Percentiles rank a stretch among this genome's conserved stretches.
These are phyloP conservation scores for Wallacemonas sp. DNA, from an alignment of 208 protist species.

Conservation along the genomic window DNA sequence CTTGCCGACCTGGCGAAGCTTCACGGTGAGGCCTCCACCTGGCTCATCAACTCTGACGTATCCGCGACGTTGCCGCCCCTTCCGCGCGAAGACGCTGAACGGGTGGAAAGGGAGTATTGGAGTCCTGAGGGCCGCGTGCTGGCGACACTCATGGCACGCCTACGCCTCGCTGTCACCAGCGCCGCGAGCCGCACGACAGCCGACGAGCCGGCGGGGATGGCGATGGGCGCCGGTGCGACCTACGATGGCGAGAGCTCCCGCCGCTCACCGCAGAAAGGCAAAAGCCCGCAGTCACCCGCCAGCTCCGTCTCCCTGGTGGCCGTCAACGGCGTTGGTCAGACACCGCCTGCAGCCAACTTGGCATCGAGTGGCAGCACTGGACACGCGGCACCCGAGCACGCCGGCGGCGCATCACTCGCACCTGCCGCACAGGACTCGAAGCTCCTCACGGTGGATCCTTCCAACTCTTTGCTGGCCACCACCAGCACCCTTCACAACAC, in stretches of 20 bases:
- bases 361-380: not conserved
- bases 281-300: not conserved
- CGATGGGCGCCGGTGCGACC: too few species aligned
- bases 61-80: conserved; percentile 17
- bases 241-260: too few species aligned
- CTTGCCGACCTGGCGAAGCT: conserved; percentile 69
- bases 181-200: conserved; percentile 3
- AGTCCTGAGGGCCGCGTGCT: conserved; percentile 70
- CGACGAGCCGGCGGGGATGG: not conserved
- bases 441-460: not conserved
- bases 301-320: not conserved
- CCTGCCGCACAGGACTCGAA: not conserved
- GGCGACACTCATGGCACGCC: conserved; percentile 48
- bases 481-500: too few species aligned
- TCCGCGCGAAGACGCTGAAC: conserved; percentile 27
- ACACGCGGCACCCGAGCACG: not conserved
- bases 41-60: conserved; percentile 24
- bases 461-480: too few species aligned
- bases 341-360: not conserved
- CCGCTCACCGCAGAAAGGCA: not conserved
- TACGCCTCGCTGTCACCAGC: not conserved
- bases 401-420: not conserved
- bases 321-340: not conserved
- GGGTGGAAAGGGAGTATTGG: conserved; percentile 55
- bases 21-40: conserved; percentile 46